These are phyloP conservation scores for Neofusicoccum ribis DNA, from an alignment of 2,329 filamentous ascomycete species.

Conservation along the genomic window DNA sequence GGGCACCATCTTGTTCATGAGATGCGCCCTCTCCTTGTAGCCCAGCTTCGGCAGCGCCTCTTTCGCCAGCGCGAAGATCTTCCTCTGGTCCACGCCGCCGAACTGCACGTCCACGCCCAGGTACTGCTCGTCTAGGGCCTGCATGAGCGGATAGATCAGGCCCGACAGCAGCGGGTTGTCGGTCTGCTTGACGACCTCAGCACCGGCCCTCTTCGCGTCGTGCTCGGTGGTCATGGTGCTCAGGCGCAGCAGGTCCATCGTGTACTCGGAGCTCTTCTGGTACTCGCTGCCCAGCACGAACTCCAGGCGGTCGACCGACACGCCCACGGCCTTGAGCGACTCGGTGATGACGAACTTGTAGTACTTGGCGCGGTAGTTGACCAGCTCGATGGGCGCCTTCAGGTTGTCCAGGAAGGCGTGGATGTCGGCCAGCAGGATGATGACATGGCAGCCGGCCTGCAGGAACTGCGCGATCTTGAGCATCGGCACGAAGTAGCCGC, in stretches of 20 bases:
- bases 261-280: slow-evolving; percentile 68
- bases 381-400: slow-evolving; percentile 85
- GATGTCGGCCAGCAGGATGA: slow-evolving; percentile 66
- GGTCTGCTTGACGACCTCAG: slow-evolving; percentile 92
- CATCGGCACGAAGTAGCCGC: slow-evolving; percentile 84
- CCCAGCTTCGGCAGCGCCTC: slow-evolving; percentile 84
- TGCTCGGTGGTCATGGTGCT: slow-evolving; percentile 70
- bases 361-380: slow-evolving; percentile 79
- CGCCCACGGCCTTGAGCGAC: slow-evolving; percentile 73
- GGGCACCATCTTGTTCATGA: slow-evolving; percentile 88
- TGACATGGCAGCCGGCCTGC: slow-evolving; percentile 78
- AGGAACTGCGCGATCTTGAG: slow-evolving; percentile 90
- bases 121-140: slow-evolving; percentile 83
- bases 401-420: slow-evolving; percentile 78
- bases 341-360: slow-evolving; percentile 76
- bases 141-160: slow-evolving; percentile 81
- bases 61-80: slow-evolving; percentile 82
- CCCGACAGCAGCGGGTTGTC: slow-evolving; percentile 72
- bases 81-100: slow-evolving; percentile 75
- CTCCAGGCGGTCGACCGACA: slow-evolving; percentile 73
- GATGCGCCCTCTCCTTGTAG: slow-evolving; percentile 71
- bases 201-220: slow-evolving; percentile 85
- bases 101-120: slow-evolving; percentile 86
- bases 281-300: slow-evolving; percentile 86
- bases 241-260: slow-evolving; percentile 85